Evolutionary conservation across 768 basidiomycete species (phyloP).

Genomic region (Cantharellus anzutake): DNA sequence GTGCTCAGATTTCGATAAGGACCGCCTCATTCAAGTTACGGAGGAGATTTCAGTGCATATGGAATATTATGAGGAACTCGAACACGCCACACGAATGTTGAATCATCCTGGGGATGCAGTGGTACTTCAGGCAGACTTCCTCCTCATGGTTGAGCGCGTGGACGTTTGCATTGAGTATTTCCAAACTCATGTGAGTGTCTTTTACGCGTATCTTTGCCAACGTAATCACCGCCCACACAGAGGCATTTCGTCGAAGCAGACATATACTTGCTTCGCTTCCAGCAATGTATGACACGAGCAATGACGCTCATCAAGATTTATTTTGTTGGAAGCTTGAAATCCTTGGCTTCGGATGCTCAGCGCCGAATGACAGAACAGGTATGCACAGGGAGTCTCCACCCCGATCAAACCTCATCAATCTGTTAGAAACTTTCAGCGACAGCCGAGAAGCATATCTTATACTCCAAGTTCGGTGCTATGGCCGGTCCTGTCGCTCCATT

Average conservation of each 20-base stretch:
- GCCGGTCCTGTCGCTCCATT: conserved; percentile 57
- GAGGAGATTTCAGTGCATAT: conserved; percentile 67
- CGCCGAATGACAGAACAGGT: conserved; percentile 63
- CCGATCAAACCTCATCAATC: background rate
- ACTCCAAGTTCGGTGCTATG: conserved; percentile 68
- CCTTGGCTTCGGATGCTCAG: conserved; percentile 58
- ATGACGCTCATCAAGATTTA: conserved; percentile 99
- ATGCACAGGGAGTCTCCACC: conserved; percentile 1
- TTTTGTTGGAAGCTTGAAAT: conserved; percentile 70
- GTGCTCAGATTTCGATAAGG: conserved; percentile 18
- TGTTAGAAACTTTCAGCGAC: conserved; percentile 55
- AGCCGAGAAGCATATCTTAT: conserved; percentile 69
- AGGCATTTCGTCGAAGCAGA: conserved; percentile 85
- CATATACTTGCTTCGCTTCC: conserved; percentile 87
- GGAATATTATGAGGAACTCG: conserved; percentile 90
- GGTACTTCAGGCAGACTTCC: conserved; percentile 76
- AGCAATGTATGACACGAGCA: conserved; percentile 93
- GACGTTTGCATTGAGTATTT: conserved; percentile 90
- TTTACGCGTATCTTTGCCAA: background rate
- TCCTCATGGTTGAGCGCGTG: conserved; percentile 91
- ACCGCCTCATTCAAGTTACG: conserved; percentile 53
- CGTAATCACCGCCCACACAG: conserved; percentile 22
- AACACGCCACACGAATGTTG: conserved; percentile 79
- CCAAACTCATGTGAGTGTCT: conserved; percentile 51
- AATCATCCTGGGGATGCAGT: conserved; percentile 87